Evolutionary conservation across 2,329 filamentous ascomycete genomes (phyloP).

Genomic region (Trichoderma polysporum): DNA sequence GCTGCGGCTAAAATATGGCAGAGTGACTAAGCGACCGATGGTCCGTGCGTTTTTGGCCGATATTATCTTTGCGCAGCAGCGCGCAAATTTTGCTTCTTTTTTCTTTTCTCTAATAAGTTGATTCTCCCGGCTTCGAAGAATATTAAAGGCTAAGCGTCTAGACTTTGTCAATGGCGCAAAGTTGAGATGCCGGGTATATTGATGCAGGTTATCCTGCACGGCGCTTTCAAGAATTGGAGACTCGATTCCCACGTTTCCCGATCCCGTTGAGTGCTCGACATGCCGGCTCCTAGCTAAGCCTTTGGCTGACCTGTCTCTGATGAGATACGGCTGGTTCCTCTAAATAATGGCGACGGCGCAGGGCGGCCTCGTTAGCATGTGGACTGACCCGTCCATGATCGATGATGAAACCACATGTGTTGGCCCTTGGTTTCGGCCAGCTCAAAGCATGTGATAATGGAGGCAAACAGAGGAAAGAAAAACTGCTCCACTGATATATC

Average conservation of each 20-base stretch:
- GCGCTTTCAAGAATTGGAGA: constrained; percentile 66
- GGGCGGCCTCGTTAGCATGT: neutral
- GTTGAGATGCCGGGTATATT: constrained; percentile 62
- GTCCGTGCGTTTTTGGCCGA: constrained; percentile 32
- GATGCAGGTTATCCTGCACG: constrained; percentile 44
- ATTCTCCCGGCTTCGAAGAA: constrained; percentile 55
- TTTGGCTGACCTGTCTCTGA: neutral
- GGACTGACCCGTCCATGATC: neutral
- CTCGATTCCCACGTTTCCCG: constrained; percentile 54
- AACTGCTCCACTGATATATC: constrained; percentile 12
- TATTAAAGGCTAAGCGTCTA: constrained; percentile 50
- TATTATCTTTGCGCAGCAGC: constrained; percentile 12
- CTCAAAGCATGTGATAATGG: constrained; percentile 18
- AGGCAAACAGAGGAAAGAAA: neutral
- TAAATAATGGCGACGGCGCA: neutral
- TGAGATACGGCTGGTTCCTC: neutral
- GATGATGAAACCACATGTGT: neutral
- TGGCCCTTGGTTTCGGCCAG: neutral
- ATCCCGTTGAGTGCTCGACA: constrained; percentile 66
- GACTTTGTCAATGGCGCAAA: constrained; percentile 44
- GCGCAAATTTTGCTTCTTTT: constrained; percentile 27
- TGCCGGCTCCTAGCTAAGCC: constrained; percentile 26
- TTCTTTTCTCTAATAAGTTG: constrained; percentile 54
- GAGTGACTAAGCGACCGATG: constrained; percentile 3
- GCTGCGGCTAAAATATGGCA: neutral